Evolutionary conservation across 2,329 filamentous ascomycete species (phyloP).

Genomic region (Metarhizium album): DNA sequence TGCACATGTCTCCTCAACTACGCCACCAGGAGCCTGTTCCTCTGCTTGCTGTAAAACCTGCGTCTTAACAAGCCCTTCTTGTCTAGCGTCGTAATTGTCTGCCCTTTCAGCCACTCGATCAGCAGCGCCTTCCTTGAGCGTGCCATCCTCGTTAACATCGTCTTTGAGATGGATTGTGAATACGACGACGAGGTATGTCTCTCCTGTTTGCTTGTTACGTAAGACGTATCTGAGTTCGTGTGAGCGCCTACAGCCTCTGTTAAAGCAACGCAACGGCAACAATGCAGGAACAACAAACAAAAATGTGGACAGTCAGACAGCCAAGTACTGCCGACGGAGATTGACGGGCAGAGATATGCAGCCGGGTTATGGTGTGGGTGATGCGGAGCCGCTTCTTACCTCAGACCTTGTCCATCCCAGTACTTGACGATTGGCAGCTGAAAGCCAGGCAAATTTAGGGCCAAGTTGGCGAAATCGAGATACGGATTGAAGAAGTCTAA

Average conservation of each 20-base stretch:
- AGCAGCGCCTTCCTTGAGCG: constrained; percentile 33
- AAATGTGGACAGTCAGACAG: not conserved
- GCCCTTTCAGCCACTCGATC: constrained; percentile 13
- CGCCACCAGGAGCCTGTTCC: constrained; percentile 18
- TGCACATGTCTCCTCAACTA: constrained; percentile 14
- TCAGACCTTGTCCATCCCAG: constrained; percentile 67
- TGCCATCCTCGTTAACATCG: constrained; percentile 48
- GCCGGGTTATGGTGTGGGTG: constrained; percentile 1
- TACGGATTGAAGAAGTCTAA: constrained; percentile 83
- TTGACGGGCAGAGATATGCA: not conserved
- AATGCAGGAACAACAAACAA: not conserved
- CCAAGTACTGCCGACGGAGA: not conserved
- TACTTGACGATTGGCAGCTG: constrained; percentile 63
- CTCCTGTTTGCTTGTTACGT: constrained; percentile 63
- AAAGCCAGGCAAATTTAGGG: constrained; percentile 62
- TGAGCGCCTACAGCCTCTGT: constrained; percentile 45
- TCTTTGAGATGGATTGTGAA: constrained; percentile 68
- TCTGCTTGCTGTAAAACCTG: constrained; percentile 28
- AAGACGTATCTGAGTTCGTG: constrained; percentile 86
- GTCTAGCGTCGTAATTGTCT: constrained; percentile 13
- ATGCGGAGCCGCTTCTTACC: constrained; percentile 39
- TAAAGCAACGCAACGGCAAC: constrained; percentile 7
- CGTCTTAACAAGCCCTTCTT: constrained; percentile 22
- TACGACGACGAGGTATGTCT: constrained; percentile 69
- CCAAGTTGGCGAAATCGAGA: constrained; percentile 69